These are phyloP conservation scores for Salix koriyanagi DNA, from an alignment of 345 rosid genomes.

Conservation along the genomic window DNA sequence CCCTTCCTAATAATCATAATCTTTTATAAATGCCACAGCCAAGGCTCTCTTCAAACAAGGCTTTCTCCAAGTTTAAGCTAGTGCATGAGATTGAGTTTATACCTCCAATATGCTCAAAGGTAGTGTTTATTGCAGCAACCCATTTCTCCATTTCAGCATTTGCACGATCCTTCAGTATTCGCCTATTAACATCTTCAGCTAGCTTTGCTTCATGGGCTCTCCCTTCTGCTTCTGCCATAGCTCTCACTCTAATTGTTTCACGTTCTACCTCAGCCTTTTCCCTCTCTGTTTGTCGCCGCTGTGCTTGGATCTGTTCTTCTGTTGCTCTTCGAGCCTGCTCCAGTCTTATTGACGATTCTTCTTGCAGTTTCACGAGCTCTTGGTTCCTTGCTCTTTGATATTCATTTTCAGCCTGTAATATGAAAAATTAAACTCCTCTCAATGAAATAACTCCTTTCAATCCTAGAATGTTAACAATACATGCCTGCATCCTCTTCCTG, in stretches of 20 bases:
- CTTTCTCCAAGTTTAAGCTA: not conserved
- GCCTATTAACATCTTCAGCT: slow-evolving; percentile 86
- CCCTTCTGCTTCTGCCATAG: slow-evolving; percentile 99
- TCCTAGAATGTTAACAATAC: slow-evolving; percentile 9
- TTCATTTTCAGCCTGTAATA: slow-evolving; percentile 83
- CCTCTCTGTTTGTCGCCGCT: slow-evolving; percentile 83
- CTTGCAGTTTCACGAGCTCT: slow-evolving; percentile 91
- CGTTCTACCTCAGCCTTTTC: slow-evolving; percentile 98
- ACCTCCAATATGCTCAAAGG: slow-evolving; percentile 98
- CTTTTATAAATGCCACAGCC: not conserved
- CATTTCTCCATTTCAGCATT: slow-evolving; percentile 97
- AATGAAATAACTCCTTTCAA: slow-evolving; percentile 10
- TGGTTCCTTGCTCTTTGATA: slow-evolving; percentile 83
- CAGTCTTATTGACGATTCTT: slow-evolving; percentile 80
- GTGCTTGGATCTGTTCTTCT: slow-evolving; percentile 95
- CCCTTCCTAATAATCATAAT: not conserved
- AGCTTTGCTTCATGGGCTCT: slow-evolving; percentile 96
- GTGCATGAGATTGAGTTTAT: not conserved
- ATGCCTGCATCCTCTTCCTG: slow-evolving; percentile 98
- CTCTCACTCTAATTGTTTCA: slow-evolving; percentile 86
- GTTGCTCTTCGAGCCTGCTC: slow-evolving; percentile 91
- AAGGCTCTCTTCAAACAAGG: not conserved
- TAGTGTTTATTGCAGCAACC: slow-evolving; percentile 91
- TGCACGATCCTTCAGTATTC: slow-evolving; percentile 87
- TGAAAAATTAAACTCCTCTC: slow-evolving; percentile 16